These are phyloP conservation scores for Glonium stellatum DNA, from an alignment of 495 filamentous ascomycete genomes.

Conservation along the genomic window DNA sequence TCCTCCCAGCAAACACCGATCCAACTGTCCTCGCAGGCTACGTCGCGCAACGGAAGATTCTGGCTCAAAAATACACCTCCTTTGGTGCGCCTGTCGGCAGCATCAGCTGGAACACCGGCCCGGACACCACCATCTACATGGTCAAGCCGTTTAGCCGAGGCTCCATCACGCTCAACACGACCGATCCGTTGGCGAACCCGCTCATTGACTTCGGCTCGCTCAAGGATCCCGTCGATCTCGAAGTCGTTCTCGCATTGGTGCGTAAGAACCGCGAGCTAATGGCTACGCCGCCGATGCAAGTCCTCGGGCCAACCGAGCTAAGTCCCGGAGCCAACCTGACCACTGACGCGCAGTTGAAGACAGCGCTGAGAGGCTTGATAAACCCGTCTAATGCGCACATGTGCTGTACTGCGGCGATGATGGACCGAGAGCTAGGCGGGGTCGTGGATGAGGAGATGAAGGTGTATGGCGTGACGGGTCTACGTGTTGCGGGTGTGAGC, in stretches of 20 bases:
- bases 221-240: conserved; percentile 15
- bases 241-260: conserved; percentile 4
- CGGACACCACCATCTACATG: conserved; percentile 1
- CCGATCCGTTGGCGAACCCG: conserved; percentile 11
- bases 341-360: conserved; percentile 15
- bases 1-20: no score
- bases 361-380: neutral
- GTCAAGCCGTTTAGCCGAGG: conserved; percentile 14
- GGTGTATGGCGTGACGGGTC: no score
- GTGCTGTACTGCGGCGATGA: no score
- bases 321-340: conserved; percentile 13
- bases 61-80: conserved; percentile 1
- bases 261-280: conserved; percentile 5
- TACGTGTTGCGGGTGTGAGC: neutral
- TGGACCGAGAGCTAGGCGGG: no score
- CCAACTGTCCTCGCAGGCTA: neutral
- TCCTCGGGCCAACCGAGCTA: conserved; percentile 14
- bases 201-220: conserved; percentile 18
- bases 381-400: no score
- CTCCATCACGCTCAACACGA: conserved; percentile 20
- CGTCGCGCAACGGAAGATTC: conserved; percentile 8
- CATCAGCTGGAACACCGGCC: conserved; percentile 4
- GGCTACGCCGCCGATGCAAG: conserved; percentile 3
- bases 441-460: no score
- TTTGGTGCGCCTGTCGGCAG: conserved; percentile 10